Conservation (phyloP, 805 yeast species). For the Schizosaccharomyces octosporus region DNA sequence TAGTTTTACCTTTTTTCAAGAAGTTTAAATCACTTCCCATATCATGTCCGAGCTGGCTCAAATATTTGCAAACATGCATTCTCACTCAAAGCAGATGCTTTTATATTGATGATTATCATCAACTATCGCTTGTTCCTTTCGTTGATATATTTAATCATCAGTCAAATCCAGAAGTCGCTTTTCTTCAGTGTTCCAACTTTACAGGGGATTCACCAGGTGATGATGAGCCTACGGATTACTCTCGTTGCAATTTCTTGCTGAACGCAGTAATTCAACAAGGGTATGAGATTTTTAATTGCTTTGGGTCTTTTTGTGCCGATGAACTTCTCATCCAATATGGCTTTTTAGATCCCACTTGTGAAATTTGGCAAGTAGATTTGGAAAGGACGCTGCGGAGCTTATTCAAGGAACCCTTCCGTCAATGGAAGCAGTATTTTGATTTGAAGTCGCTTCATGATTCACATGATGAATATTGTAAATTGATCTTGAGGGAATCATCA, state of each 20-base stretch:
- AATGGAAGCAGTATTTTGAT: neutral
- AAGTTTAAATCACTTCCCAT: neutral
- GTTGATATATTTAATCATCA: neutral
- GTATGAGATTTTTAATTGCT: constrained; percentile 52
- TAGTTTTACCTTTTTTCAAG: neutral
- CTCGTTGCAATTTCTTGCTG: constrained; percentile 25
- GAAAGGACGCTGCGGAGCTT: neutral
- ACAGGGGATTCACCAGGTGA: neutral
- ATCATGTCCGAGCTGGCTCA: neutral
- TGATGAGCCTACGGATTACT: constrained; percentile 1
- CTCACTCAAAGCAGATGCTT: neutral
- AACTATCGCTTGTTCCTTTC: neutral
- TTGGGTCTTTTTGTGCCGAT: constrained; percentile 48
- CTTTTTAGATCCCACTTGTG: constrained; percentile 17
- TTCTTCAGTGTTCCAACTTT: neutral
- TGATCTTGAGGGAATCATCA: no score
- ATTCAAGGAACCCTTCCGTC: neutral
- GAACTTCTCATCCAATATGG: constrained; percentile 53
- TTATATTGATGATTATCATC: neutral
- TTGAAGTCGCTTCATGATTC: neutral
- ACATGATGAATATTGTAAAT: no score
- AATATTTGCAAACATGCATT: neutral
- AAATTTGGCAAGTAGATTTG: neutral
- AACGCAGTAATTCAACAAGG: constrained; percentile 23
- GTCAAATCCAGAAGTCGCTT: neutral